Percentiles rank a stretch among this genome's conserved stretches.
Conservation (phyloP, 108 stramenopile species). For the Pseudonitzschia pungens region DNA sequence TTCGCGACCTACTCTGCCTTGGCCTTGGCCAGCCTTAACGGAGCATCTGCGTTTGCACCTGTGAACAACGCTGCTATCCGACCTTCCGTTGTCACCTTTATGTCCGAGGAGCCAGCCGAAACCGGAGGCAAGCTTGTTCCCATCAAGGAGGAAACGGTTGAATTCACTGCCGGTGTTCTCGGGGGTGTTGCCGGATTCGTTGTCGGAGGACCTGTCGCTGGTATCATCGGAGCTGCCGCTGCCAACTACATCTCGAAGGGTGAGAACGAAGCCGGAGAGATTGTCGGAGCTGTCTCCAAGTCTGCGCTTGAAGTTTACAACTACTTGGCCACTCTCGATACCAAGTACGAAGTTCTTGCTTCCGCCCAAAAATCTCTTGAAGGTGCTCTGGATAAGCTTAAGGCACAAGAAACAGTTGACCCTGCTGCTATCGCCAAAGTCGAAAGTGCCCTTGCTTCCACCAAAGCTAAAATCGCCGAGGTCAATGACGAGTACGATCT, state of each 20-base stretch:
- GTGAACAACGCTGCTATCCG: conserved; percentile 19
- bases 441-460: conserved; percentile 71
- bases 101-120: conserved; percentile 29
- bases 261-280: conserved; percentile 67
- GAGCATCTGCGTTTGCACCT: conserved; percentile 45
- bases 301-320: conserved; percentile 87
- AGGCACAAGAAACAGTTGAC: conserved; percentile 60
- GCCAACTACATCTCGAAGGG: conserved; percentile 86
- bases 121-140: conserved; percentile 58
- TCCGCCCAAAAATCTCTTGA: conserved; percentile 69
- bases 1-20: conserved; percentile 31
- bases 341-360: conserved; percentile 82
- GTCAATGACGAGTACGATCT: conserved; percentile 91
- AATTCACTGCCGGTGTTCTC: conserved; percentile 87
- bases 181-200: conserved; percentile 74
- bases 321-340: conserved; percentile 81
- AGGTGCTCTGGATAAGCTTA: conserved; percentile 68
- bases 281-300: conserved; percentile 80
- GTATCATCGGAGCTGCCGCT: conserved; percentile 57
- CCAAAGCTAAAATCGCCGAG: conserved; percentile 75
- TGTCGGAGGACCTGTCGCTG: conserved; percentile 71
- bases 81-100: conserved; percentile 15
- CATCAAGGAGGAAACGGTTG: conserved; percentile 88
- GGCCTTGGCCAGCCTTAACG: conserved; percentile 23
- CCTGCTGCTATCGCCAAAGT: conserved; percentile 78